These are phyloP conservation scores for Zasmidium cellare DNA, from an alignment of 2,329 filamentous ascomycete species.

Conservation along the genomic window DNA sequence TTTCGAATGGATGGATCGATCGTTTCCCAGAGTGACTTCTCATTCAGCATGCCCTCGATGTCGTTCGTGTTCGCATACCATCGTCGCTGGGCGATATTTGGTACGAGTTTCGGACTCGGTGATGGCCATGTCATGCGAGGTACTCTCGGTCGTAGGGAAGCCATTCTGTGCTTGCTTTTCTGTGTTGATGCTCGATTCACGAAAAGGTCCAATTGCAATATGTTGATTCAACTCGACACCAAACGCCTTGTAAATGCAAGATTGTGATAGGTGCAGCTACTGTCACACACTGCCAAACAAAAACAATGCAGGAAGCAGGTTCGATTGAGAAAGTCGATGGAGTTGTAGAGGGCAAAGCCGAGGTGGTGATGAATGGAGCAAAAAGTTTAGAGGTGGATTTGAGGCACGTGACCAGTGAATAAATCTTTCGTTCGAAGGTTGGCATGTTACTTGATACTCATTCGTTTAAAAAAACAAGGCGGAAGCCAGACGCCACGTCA, in stretches of 20 bases:
- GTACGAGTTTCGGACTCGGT: no score
- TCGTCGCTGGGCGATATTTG: neutral
- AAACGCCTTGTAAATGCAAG: neutral
- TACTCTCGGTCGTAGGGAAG: slow-evolving; percentile 3
- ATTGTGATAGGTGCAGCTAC: neutral
- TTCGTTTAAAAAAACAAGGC: no score
- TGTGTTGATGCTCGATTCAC: neutral
- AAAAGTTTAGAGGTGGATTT: neutral
- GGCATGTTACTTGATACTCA: no score
- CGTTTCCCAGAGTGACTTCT: slow-evolving; percentile 23
- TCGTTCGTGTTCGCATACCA: slow-evolving; percentile 18
- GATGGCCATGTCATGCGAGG: neutral
- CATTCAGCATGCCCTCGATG: slow-evolving; percentile 22
- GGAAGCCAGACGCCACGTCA: no score
- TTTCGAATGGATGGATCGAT: slow-evolving; percentile 20
- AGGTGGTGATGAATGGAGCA: neutral
- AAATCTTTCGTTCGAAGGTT: neutral
- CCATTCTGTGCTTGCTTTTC: neutral
- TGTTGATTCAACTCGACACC: neutral
- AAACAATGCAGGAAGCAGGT: neutral
- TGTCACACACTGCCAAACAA: neutral
- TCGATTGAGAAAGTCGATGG: neutral
- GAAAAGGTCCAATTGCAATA: neutral
- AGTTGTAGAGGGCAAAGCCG: neutral
- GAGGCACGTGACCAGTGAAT: neutral